These are phyloP conservation scores for Phycomyces blakesleeanus DNA, from an alignment of 192 early-diverging fungal species.

Conservation along the genomic window DNA sequence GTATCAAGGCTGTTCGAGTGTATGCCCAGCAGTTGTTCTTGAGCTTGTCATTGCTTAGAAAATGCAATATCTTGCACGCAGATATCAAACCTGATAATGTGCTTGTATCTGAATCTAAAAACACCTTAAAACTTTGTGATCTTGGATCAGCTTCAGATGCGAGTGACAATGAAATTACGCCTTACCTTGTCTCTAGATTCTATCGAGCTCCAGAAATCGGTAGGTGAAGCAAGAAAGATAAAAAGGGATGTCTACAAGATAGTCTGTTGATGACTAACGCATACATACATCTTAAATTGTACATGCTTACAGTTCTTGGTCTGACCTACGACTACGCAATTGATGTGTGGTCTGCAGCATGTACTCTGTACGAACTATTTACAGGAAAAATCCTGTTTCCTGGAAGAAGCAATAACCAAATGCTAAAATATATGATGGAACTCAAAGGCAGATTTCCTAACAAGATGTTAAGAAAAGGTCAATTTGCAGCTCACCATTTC, in stretches of 20 bases:
- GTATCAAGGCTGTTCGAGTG: slow-evolving; percentile 86
- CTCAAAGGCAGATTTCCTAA: slow-evolving; percentile 83
- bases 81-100: slow-evolving; percentile 99
- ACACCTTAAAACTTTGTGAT: slow-evolving; percentile 86
- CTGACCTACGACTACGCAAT: slow-evolving; percentile 81
- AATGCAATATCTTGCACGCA: slow-evolving; percentile 84
- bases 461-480: slow-evolving; percentile 79
- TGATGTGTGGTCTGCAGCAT: slow-evolving; percentile 96
- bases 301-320: slow-evolving; percentile 64
- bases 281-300: background rate
- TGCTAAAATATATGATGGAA: slow-evolving; percentile 93
- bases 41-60: slow-evolving; percentile 76
- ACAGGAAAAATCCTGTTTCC: slow-evolving; percentile 95
- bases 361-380: slow-evolving; percentile 91
- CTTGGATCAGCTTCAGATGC: slow-evolving; percentile 90
- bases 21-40: slow-evolving; percentile 91
- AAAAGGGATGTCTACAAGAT: too few species aligned
- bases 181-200: slow-evolving; percentile 93
- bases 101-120: slow-evolving; percentile 79
- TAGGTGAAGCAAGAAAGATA: slow-evolving; percentile 34
- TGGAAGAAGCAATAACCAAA: slow-evolving; percentile 92
- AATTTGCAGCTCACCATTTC: slow-evolving; percentile 85
- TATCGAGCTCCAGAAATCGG: slow-evolving; percentile 97
- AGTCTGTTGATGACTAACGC: too few species aligned
- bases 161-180: slow-evolving; percentile 88